Conservation (phyloP, 805 yeast genomes). For the Saccharomyces eubayanus region DNA sequence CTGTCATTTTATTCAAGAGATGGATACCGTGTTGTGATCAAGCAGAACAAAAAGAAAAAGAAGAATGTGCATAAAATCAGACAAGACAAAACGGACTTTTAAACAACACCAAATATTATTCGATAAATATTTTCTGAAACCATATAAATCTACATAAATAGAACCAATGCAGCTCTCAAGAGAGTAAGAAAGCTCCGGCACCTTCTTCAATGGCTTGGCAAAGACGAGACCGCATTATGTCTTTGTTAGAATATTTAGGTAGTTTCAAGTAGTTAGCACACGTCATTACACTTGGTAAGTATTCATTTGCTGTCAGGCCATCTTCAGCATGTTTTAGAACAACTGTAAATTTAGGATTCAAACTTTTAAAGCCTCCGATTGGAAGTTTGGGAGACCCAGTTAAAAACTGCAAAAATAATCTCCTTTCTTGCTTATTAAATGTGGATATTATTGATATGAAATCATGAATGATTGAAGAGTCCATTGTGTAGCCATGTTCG, state of each 20-base stretch:
- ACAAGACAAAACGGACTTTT: neutral
- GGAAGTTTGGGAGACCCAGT: conserved; percentile 94
- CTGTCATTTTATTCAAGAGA: neutral
- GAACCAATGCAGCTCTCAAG: conserved; percentile 33
- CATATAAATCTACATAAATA: neutral
- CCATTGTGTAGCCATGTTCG: conserved; percentile 80
- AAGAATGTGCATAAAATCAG: neutral
- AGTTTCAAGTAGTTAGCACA: conserved; percentile 90
- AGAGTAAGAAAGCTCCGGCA: conserved; percentile 74
- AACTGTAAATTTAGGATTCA: conserved; percentile 78
- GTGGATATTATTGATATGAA: conserved; percentile 54
- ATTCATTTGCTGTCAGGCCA: conserved; percentile 60
- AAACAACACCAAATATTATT: neutral
- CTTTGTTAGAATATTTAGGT: conserved; percentile 67
- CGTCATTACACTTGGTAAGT: conserved; percentile 95
- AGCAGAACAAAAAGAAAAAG: neutral
- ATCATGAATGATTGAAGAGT: conserved; percentile 52
- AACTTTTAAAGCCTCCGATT: conserved; percentile 80
- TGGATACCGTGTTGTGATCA: neutral
- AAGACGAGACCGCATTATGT: conserved; percentile 50
- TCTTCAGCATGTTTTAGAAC: conserved; percentile 78
- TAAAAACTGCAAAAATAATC: conserved; percentile 74
- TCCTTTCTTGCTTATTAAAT: conserved; percentile 47
- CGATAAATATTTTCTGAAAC: neutral
- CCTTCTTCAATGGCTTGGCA: conserved; percentile 78